Percentiles rank a stretch among this genome's conserved stretches.
phyloP scores from a whole-genome alignment of 2,329 filamentous ascomycete genomes.

The Pseudogymnoascus pannorum region DNA sequence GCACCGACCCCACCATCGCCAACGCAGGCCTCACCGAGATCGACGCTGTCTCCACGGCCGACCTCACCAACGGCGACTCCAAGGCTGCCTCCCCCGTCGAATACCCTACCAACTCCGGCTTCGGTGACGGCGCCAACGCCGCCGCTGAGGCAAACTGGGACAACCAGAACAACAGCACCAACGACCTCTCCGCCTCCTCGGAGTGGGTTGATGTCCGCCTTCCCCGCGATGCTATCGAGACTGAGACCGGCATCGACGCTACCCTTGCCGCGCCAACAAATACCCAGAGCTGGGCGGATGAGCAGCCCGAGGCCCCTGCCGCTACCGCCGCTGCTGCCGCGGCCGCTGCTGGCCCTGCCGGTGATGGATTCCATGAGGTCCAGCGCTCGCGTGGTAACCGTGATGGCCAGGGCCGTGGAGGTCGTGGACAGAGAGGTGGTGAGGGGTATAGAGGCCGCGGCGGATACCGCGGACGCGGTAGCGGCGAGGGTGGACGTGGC shows the following conservation, averaged over 20 bases:
- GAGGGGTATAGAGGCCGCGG: slow-evolving; percentile 44
- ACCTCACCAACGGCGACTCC: slow-evolving; percentile 37
- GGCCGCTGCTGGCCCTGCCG: slow-evolving; percentile 33
- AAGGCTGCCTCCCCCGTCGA: slow-evolving; percentile 31
- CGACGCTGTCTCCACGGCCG: slow-evolving; percentile 39
- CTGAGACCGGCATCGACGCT: slow-evolving; percentile 56
- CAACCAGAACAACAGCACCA: slow-evolving; percentile 21
- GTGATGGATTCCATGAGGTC: slow-evolving; percentile 69
- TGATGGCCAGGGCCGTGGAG: slow-evolving; percentile 45
- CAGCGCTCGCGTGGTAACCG: slow-evolving; percentile 53
- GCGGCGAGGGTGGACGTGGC: slow-evolving; percentile 41
- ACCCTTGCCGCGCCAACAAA: slow-evolving; percentile 46
- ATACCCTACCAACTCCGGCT: slow-evolving; percentile 42
- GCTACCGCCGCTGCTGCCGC: slow-evolving; percentile 28
- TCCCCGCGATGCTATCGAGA: slow-evolving; percentile 65
- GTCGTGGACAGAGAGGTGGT: slow-evolving; percentile 44
- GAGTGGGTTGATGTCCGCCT: slow-evolving; percentile 58
- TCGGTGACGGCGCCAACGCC: slow-evolving; percentile 47
- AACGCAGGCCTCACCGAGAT: slow-evolving; percentile 64
- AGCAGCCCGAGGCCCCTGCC: slow-evolving; percentile 51
- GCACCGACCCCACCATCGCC: slow-evolving; percentile 59
- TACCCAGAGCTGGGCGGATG: slow-evolving; percentile 74
- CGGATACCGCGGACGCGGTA: slow-evolving; percentile 38
- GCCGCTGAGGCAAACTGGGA: slow-evolving; percentile 65
- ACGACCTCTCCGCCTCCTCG: slow-evolving; percentile 26